phyloP scores from a whole-genome alignment of 2,329 filamentous ascomycete genomes.

The Paecilomyces sp. region DNA sequence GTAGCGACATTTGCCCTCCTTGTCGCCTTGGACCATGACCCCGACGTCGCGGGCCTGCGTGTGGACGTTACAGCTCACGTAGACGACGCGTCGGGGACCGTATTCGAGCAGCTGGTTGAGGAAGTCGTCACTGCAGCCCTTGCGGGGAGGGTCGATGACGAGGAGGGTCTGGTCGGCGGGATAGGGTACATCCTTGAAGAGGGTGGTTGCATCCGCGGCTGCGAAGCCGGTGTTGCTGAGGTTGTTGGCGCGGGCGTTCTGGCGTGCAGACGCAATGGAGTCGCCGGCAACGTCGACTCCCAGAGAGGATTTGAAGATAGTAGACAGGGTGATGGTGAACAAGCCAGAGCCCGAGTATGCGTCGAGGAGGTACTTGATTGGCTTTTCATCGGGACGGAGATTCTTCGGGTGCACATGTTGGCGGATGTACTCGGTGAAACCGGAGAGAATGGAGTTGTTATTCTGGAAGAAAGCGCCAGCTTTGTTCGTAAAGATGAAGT shows the following conservation, averaged over 20 bases:
- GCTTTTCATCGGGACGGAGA: constrained; percentile 24
- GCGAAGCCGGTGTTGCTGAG: constrained; percentile 76
- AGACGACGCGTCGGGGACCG: constrained; percentile 72
- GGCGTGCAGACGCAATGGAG: constrained; percentile 69
- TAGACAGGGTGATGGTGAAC: constrained; percentile 89
- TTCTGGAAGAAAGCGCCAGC: constrained; percentile 98
- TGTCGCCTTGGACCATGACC: constrained; percentile 65
- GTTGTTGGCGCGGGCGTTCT: constrained; percentile 72
- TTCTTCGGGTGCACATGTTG: constrained; percentile 59
- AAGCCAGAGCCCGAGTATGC: constrained; percentile 96
- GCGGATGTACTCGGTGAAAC: constrained; percentile 81
- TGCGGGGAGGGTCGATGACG: constrained; percentile 94
- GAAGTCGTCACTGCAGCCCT: constrained; percentile 85
- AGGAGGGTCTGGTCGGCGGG: constrained; percentile 77
- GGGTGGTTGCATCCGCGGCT: constrained; percentile 73
- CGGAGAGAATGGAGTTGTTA: constrained; percentile 92
- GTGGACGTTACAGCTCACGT: constrained; percentile 97
- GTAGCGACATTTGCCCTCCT: constrained; percentile 48
- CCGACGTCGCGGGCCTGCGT: constrained; percentile 93
- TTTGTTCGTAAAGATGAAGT: constrained; percentile 80
- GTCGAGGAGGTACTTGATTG: constrained; percentile 84
- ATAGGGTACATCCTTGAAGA: constrained; percentile 72
- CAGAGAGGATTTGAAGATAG: constrained; percentile 68
- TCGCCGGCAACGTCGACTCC: constrained; percentile 83
- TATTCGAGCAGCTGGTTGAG: constrained; percentile 72